These are phyloP conservation scores for Aureobasidium sp. DNA, from an alignment of 2,329 filamentous ascomycete species.

Conservation along the genomic window DNA sequence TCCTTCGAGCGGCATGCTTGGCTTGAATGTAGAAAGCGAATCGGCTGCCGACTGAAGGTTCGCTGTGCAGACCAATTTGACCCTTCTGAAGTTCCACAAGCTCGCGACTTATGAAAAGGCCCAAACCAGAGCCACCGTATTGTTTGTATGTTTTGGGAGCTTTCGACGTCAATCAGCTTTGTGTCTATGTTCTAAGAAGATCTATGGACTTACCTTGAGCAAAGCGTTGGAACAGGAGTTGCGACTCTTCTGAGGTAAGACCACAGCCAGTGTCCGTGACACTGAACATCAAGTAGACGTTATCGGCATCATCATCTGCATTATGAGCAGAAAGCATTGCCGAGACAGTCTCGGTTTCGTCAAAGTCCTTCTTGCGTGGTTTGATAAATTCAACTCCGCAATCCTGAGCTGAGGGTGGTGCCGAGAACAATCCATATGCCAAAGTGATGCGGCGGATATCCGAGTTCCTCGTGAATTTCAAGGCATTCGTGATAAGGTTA, in stretches of 20 bases:
- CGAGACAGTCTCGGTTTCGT: not conserved
- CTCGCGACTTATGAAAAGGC: conserved; percentile 58
- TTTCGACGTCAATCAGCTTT: not conserved
- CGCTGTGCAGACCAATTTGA: conserved; percentile 54
- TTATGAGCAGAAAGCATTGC: conserved; percentile 17
- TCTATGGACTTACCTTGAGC: conserved; percentile 36
- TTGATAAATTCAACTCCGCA: conserved; percentile 27
- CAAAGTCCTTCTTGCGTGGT: conserved; percentile 14
- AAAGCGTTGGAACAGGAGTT: conserved; percentile 56
- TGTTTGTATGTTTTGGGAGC: conserved; percentile 57
- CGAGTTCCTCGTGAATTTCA: conserved; percentile 21
- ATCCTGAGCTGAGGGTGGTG: conserved; percentile 24
- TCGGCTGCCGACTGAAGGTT: conserved; percentile 51
- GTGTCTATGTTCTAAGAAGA: not conserved
- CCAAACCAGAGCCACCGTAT: conserved; percentile 60
- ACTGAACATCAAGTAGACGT: conserved; percentile 27
- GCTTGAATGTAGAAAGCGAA: conserved; percentile 59
- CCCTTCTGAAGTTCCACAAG: conserved; percentile 62
- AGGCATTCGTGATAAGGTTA: conserved; percentile 21
- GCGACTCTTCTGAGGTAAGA: conserved; percentile 24
- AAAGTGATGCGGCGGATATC: conserved; percentile 29
- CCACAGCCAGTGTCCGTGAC: conserved; percentile 31
- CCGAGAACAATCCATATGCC: conserved; percentile 26
- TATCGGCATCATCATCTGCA: conserved; percentile 26
- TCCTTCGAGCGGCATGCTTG: not conserved